Percentiles rank a stretch among this genome's conserved stretches.
Conservation (phyloP, 192 early-diverging fungal species). For the Dispira simplex region DNA sequence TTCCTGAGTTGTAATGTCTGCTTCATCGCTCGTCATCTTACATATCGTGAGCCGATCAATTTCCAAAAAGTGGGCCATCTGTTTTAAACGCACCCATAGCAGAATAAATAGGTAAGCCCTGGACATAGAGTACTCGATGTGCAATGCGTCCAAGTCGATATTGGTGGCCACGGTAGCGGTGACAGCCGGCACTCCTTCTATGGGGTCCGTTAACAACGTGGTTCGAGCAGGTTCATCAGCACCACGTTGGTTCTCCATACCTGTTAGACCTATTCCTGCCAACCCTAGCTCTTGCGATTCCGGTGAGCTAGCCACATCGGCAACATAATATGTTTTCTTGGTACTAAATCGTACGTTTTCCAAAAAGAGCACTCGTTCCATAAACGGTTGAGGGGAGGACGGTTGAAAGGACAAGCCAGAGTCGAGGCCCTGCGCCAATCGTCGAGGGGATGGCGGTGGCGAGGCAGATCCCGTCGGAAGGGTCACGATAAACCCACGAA, state of each 20-base stretch:
- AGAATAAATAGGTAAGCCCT: conserved; percentile 2
- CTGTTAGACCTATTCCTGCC: too few species aligned
- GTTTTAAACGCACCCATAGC: conserved; percentile 2
- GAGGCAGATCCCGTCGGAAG: conserved; percentile 6
- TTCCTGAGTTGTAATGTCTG: too few species aligned
- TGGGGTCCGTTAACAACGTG: too few species aligned
- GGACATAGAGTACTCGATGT: conserved; percentile 11
- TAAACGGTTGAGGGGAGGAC: neutral
- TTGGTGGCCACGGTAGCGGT: neutral
- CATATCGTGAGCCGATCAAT: neutral
- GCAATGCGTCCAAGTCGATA: conserved; percentile 2
- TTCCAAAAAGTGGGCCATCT: neutral
- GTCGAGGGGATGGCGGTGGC: conserved; percentile 9
- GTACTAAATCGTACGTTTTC: conserved; percentile 9
- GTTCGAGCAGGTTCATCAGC: too few species aligned
- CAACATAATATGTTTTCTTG: neutral
- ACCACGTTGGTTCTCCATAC: too few species aligned
- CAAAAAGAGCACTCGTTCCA: conserved; percentile 6
- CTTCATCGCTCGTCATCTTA: too few species aligned
- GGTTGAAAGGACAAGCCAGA: too few species aligned
- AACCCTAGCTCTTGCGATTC: too few species aligned
- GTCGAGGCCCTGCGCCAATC: neutral
- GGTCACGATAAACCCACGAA: neutral
- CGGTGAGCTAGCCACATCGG: too few species aligned
- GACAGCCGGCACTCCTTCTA: neutral